A percentile compares a stretch with the other conserved stretches of the same genome.
These are phyloP conservation scores for Saitozyma sp. DNA, from an alignment of 768 basidiomycete species.

Conservation along the genomic window DNA sequence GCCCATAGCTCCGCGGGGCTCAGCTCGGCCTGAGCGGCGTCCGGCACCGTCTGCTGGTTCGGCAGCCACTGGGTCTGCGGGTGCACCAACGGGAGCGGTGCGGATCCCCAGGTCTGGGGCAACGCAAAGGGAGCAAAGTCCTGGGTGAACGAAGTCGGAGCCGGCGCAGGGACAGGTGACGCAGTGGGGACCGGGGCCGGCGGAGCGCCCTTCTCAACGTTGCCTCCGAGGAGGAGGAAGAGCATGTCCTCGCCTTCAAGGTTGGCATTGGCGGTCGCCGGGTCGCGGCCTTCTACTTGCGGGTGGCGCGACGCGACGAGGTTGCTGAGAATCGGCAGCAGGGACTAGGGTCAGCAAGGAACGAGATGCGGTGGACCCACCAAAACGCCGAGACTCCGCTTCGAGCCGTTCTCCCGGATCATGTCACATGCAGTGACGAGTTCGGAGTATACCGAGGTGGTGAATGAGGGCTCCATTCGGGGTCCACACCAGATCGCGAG, in stretches of 20 bases:
- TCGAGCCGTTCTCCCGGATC: constrained; percentile 36
- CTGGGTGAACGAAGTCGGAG: not conserved
- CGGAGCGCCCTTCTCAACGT: constrained; percentile 16
- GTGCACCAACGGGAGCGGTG: not conserved
- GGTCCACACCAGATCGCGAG: constrained; percentile 47
- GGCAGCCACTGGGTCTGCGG: not conserved
- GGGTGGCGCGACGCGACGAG: constrained; percentile 40
- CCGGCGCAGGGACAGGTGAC: not conserved
- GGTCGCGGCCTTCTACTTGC: constrained; percentile 22
- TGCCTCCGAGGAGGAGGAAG: constrained; percentile 42
- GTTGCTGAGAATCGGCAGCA: constrained; percentile 32
- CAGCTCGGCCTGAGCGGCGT: constrained; percentile 3
- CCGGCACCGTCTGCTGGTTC: not conserved
- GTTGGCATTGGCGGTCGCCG: constrained; percentile 11
- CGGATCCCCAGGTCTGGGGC: not conserved
- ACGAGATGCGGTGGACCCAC: constrained; percentile 15
- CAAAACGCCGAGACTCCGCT: constrained; percentile 31
- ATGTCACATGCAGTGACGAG: constrained; percentile 38
- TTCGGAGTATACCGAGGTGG: constrained; percentile 35
- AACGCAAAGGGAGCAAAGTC: not conserved
- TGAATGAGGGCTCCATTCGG: constrained; percentile 31
- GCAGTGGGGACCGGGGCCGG: not conserved
- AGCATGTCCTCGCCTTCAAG: constrained; percentile 45
- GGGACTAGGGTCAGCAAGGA: constrained; percentile 11
- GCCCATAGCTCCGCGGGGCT: constrained; percentile 38